phyloP scores from a whole-genome alignment of 805 yeast species.

The Spathaspora boniae region DNA sequence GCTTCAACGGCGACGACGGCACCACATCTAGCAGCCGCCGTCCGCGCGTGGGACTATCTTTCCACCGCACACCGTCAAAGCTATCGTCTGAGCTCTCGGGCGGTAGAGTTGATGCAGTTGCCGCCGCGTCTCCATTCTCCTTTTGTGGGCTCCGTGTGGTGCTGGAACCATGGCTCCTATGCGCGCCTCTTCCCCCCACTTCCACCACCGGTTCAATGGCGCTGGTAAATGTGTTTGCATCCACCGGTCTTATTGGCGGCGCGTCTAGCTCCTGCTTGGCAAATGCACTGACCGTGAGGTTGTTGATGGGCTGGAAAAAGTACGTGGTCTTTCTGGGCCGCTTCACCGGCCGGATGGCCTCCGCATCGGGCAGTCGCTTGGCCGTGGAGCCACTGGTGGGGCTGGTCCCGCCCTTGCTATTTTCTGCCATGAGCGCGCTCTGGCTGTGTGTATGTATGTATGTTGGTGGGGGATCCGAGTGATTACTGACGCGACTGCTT shows the following conservation, averaged over 20 bases:
- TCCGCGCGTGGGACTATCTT: slow-evolving; percentile 30
- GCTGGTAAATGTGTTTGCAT: slow-evolving; percentile 3
- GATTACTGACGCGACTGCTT: no score
- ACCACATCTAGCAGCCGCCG: not conserved
- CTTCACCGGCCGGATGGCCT: slow-evolving; percentile 6
- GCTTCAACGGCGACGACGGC: slow-evolving; percentile 42
- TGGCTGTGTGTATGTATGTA: no score
- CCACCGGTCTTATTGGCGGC: not conserved
- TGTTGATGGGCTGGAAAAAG: slow-evolving; percentile 34
- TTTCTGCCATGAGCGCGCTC: no score
- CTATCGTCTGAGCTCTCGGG: slow-evolving; percentile 41
- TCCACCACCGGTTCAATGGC: slow-evolving; percentile 6
- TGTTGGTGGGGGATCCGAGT: no score
- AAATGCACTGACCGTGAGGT: slow-evolving; percentile 14
- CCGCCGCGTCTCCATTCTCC: not conserved
- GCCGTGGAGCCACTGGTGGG: slow-evolving; percentile 4
- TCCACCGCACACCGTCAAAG: slow-evolving; percentile 45
- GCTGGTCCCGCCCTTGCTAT: not conserved
- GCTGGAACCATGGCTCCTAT: no score
- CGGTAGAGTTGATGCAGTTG: slow-evolving; percentile 4
- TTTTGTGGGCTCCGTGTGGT: not conserved
- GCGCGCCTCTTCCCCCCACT: no score
- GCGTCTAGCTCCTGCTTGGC: not conserved
- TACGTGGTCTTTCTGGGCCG: slow-evolving; percentile 24
- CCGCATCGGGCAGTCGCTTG: slow-evolving; percentile 9